Evolutionary conservation across 1,139 yeast species (phyloP).

Genomic region (Suhomyces coccinellae): DNA sequence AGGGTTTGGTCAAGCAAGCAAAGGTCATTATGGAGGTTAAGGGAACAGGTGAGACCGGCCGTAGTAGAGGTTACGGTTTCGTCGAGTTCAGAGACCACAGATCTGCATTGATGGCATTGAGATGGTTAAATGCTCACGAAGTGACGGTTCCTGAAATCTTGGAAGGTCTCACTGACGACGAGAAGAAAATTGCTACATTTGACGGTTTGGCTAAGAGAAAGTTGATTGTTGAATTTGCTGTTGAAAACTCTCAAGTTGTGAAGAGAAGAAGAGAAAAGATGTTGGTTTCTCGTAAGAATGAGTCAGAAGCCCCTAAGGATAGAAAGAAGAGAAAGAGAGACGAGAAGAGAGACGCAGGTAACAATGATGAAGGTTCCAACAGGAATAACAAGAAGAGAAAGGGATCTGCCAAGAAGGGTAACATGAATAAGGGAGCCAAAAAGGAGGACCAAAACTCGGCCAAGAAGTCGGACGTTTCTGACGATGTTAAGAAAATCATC

Average conservation of each 20-base stretch:
- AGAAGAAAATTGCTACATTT: conserved; percentile 51
- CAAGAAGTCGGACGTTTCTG: conserved; percentile 46
- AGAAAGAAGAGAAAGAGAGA: conserved; percentile 25
- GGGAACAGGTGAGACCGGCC: conserved; percentile 81
- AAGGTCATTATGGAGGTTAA: conserved; percentile 91
- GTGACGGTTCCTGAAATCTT: conserved; percentile 69
- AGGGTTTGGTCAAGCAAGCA: conserved; percentile 91
- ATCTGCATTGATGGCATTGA: conserved; percentile 89
- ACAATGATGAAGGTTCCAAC: conserved; percentile 16
- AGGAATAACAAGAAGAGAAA: conserved; percentile 25
- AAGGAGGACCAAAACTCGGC: conserved; percentile 14
- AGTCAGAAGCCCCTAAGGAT: conserved; percentile 17
- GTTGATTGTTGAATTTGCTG: conserved; percentile 90
- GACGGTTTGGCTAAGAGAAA: conserved; percentile 67
- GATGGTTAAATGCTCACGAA: conserved; percentile 96
- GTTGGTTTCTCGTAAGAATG: conserved; percentile 43
- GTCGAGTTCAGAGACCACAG: conserved; percentile 91
- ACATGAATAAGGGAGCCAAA: conserved; percentile 8
- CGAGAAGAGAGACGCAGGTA: conserved; percentile 20
- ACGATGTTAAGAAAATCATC: conserved; percentile 60
- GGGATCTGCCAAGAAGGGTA: not conserved
- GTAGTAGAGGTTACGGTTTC: conserved; percentile 95
- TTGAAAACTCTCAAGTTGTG: conserved; percentile 91
- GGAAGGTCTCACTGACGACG: conserved; percentile 73
- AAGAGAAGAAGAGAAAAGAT: conserved; percentile 82